Evolutionary conservation across 345 rosid species (phyloP).

Genomic region (Lenwebbia sp.): DNA sequence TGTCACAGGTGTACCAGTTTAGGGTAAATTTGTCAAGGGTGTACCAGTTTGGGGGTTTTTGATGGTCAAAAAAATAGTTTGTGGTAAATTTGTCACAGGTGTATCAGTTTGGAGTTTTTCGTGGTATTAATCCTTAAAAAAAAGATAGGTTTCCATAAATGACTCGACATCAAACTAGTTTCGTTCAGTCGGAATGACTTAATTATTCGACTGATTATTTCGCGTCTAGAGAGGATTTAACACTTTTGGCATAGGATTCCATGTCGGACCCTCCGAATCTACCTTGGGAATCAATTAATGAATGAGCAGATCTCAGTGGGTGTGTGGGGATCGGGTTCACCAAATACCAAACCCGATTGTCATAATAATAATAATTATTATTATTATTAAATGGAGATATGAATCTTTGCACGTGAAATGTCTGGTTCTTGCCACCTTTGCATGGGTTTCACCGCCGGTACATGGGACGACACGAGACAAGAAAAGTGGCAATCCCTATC

Average conservation of each 20-base stretch:
- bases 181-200: background rate
- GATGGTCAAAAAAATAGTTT: too few relatives aligned
- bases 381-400: background rate
- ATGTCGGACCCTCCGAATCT: background rate
- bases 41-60: too few relatives aligned
- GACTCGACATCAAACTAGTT: background rate
- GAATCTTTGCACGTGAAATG: background rate
- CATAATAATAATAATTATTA: background rate
- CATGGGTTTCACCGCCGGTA: background rate
- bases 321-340: background rate
- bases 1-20: too few relatives aligned
- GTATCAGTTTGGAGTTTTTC: too few relatives aligned
- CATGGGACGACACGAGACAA: background rate
- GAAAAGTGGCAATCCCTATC: background rate
- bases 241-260: background rate
- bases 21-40: too few relatives aligned
- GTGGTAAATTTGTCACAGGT: too few relatives aligned
- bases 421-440: background rate
- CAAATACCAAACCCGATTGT: background rate
- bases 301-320: background rate
- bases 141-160: accelerated
- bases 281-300: background rate
- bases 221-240: background rate
- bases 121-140: too few relatives aligned
- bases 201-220: background rate